phyloP scores from a whole-genome alignment of 129 eudicot species.

The Arctium minus region DNA sequence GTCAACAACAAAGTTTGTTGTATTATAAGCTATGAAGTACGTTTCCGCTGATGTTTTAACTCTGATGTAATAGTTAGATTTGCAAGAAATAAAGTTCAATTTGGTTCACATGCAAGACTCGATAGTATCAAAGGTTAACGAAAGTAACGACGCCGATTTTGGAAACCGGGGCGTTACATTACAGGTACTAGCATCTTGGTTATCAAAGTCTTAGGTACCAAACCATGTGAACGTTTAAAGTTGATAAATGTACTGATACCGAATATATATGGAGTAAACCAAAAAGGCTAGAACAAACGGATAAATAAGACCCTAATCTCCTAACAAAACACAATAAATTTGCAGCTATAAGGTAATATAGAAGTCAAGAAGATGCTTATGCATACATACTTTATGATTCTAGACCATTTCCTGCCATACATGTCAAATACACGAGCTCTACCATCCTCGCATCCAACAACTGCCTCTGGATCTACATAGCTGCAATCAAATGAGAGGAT shows the following conservation, averaged over 20 bases:
- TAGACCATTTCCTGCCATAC: conserved; percentile 87
- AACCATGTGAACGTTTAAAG: not conserved
- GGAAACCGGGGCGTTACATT: too few species aligned
- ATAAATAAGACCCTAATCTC: not conserved
- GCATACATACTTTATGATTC: conserved; percentile 66
- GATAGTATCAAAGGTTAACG: too few species aligned
- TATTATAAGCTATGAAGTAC: too few species aligned
- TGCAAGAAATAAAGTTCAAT: too few species aligned
- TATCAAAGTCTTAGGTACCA: not conserved
- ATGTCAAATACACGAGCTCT: conserved; percentile 88
- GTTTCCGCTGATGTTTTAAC: too few species aligned
- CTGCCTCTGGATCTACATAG: conserved; percentile 89
- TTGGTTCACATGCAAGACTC: too few species aligned
- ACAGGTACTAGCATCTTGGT: not conserved
- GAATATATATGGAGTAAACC: not conserved
- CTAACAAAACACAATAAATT: not conserved
- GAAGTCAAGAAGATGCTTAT: not conserved
- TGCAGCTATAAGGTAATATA: conserved; percentile 1
- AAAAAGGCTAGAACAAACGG: not conserved
- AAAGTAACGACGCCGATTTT: too few species aligned
- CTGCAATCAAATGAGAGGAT: conserved; percentile 37
- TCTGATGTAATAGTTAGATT: too few species aligned
- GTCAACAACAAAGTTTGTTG: too few species aligned
- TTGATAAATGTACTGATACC: not conserved
- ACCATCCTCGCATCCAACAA: conserved; percentile 86